Conservation (phyloP, 2,329 filamentous ascomycete genomes). For the Penicillium sp. region DNA sequence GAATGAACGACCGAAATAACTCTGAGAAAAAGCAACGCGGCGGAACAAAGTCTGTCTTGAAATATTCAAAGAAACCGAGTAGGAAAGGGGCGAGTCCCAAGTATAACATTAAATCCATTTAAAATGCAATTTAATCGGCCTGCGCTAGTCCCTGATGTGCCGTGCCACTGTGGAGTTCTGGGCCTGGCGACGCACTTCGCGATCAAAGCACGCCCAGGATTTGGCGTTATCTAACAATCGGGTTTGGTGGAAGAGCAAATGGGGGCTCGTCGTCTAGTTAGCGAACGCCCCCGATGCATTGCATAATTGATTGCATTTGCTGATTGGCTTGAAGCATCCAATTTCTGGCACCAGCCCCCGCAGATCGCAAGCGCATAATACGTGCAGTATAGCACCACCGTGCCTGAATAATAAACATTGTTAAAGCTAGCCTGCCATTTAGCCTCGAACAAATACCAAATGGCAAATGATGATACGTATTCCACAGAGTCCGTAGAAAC, state of each 20-base stretch:
- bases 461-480: no score
- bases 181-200: neutral
- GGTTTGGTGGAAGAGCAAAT: neutral
- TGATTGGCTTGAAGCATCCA: neutral
- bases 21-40: neutral
- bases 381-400: neutral
- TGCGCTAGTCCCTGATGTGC: constrained; percentile 10
- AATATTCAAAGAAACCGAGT: neutral
- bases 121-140: constrained; percentile 2
- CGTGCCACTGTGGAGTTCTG: constrained; percentile 6
- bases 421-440: neutral
- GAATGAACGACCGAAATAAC: neutral
- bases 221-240: neutral
- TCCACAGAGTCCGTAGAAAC: neutral
- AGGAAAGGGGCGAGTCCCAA: constrained; percentile 3
- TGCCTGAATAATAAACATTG: neutral
- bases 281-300: neutral
- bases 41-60: neutral
- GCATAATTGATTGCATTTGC: neutral
- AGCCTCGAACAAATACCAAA: neutral
- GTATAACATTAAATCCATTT: neutral
- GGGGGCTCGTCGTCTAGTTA: neutral
- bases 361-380: neutral
- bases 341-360: neutral
- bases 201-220: neutral